Evolutionary conservation across 805 yeast genomes (phyloP).

Genomic region (Zygotorulaspora sp.): DNA sequence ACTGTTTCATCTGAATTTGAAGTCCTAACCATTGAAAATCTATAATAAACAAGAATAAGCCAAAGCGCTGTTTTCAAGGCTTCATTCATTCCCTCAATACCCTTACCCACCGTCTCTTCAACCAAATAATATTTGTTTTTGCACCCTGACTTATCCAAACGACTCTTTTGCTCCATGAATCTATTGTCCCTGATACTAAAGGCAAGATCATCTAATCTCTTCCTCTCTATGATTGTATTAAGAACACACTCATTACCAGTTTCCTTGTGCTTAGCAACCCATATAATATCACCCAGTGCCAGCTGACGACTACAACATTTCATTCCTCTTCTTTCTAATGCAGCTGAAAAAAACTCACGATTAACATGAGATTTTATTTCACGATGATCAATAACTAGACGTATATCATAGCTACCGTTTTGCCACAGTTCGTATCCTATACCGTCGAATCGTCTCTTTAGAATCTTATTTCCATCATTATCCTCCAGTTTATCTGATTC

Average conservation of each 20-base stretch:
- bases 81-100: slow-evolving; percentile 46
- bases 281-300: slow-evolving; percentile 80
- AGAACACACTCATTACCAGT: slow-evolving; percentile 63
- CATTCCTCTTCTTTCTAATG: slow-evolving; percentile 48
- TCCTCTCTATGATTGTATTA: slow-evolving; percentile 84
- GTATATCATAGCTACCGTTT: slow-evolving; percentile 52
- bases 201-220: slow-evolving; percentile 81
- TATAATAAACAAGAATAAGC: slow-evolving; percentile 58
- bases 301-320: slow-evolving; percentile 52
- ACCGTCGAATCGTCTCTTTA: slow-evolving; percentile 24
- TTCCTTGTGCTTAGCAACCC: slow-evolving; percentile 71
- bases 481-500: no score
- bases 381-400: slow-evolving; percentile 70
- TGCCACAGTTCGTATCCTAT: slow-evolving; percentile 50
- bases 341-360: slow-evolving; percentile 61
- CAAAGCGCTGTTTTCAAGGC: slow-evolving; percentile 75
- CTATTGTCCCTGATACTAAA: slow-evolving; percentile 83
- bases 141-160: slow-evolving; percentile 68
- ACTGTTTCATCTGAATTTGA: slow-evolving; percentile 71
- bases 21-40: slow-evolving; percentile 65
- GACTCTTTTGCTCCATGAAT: slow-evolving; percentile 76
- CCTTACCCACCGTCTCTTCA: slow-evolving; percentile 60
- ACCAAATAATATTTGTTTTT: slow-evolving; percentile 66
- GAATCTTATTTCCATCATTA: slow-evolving; percentile 4
- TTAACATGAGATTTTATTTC: slow-evolving; percentile 69